A percentile compares a stretch with the other conserved stretches of the same genome.
Evolutionary conservation across 2,329 filamentous ascomycete species (phyloP).

Genomic region (Paecilomyces fulvus): DNA sequence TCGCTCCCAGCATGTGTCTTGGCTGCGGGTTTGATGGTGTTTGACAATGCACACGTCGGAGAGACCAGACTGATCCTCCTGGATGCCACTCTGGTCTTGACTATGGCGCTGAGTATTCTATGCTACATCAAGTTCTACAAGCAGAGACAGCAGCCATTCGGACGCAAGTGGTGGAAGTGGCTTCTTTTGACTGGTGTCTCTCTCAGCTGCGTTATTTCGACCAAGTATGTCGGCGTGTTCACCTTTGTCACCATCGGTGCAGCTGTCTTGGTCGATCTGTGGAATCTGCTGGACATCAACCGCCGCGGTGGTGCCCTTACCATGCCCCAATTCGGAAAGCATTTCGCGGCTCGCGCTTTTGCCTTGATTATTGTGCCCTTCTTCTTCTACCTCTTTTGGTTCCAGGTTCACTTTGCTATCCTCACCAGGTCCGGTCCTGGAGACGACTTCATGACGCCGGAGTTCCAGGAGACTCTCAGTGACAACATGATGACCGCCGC

Average conservation of each 20-base stretch:
- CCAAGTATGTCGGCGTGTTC: constrained; percentile 94
- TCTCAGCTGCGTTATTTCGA: constrained; percentile 94
- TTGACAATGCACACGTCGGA: constrained; percentile 96
- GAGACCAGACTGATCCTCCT: constrained; percentile 93
- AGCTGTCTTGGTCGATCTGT: constrained; percentile 87
- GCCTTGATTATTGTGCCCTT: constrained; percentile 87
- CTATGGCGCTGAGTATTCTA: constrained; percentile 90
- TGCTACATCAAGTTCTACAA: constrained; percentile 99
- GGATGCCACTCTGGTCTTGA: constrained; percentile 86
- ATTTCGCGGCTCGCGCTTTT: constrained; percentile 79
- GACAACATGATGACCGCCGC: constrained; percentile 91
- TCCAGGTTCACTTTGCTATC: constrained; percentile 96
- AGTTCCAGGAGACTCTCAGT: constrained; percentile 93
- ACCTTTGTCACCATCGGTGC: constrained; percentile 96
- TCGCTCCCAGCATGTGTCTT: constrained; percentile 86
- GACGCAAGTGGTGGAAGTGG: constrained; percentile 99
- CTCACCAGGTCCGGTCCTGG: constrained; percentile 82
- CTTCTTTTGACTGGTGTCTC: constrained; percentile 88
- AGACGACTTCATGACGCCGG: constrained; percentile 97
- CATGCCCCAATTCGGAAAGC: constrained; percentile 73
- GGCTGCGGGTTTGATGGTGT: constrained; percentile 75
- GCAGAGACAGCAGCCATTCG: constrained; percentile 77
- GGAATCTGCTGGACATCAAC: constrained; percentile 87
- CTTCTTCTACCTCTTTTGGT: constrained; percentile 99
- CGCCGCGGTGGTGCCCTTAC: constrained; percentile 71